Evolutionary conservation across 257 asterid genomes (phyloP).

Genomic region (Solanum chaucha): DNA sequence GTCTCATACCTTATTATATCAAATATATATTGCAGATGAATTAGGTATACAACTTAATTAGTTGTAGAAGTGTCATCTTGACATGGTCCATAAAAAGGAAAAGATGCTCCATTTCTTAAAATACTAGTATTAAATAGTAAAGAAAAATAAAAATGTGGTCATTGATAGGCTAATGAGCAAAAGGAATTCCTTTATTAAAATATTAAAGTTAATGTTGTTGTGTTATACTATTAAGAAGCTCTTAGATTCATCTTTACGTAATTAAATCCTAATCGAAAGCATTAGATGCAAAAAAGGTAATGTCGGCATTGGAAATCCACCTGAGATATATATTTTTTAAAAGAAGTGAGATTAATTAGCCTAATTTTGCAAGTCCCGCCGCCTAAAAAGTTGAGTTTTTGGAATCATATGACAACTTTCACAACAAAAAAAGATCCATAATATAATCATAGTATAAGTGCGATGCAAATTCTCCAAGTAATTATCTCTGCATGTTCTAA

Average conservation of each 20-base stretch:
- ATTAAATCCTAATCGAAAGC: background rate
- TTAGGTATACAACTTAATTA: background rate
- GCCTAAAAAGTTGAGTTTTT: background rate
- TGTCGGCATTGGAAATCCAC: constrained; percentile 6
- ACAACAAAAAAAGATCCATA: background rate
- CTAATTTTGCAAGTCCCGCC: background rate
- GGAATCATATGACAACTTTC: background rate
- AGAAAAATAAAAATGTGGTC: background rate
- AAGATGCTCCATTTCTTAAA: background rate
- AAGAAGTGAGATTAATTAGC: background rate
- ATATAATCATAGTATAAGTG: background rate
- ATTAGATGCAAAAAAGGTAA: background rate
- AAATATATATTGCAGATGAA: too few species aligned
- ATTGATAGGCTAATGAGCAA: background rate
- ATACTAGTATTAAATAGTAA: background rate
- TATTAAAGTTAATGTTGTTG: background rate
- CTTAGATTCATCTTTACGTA: background rate
- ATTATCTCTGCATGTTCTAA: background rate
- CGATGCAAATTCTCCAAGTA: background rate
- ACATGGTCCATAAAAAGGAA: background rate
- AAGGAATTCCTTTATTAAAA: background rate
- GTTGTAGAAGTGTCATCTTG: background rate
- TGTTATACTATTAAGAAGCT: background rate
- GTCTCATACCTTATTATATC: too few species aligned
- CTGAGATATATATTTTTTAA: background rate